Base-by-base conservation (phyloP, 805 yeast genomes). In the Cyberlindnera xylosilytica region DNA sequence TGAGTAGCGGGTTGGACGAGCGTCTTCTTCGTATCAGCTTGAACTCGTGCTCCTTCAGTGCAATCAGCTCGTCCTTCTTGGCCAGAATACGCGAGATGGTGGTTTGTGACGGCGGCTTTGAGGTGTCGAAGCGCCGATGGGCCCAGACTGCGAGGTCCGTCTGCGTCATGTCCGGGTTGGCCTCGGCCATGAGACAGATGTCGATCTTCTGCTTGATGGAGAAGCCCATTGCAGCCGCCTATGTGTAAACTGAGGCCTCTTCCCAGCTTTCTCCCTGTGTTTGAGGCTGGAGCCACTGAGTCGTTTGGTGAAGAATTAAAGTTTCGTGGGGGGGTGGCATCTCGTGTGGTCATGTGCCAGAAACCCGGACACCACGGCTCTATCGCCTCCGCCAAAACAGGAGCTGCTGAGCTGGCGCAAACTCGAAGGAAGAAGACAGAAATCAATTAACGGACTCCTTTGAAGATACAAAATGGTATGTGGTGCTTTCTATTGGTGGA, bases 141-240 rank as follows among this genome's bases (percentile, higher is more conserved):
- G 85, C 85, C 87, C 87, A 81, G 36, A 64, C 59, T 1, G 86
- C 87, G 36, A 81, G 58, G 47, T 81, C 84, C 11, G 70, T 66
- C 57, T 81, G 87, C 3, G 85, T 81, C 86, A 81, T 78, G 20
- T 72, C 72, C 2, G 85, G 85, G 46, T 78, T 74, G n/a, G 81
- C 67, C 58, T 79, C 85, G 6, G 83, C 76, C 71, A 79, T 78
- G 32, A 80, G 72, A 50, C 85, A 81, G 41, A 81, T 78, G 50
- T 79, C 84, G 35, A 79, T 79, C 60, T 81, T 77, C 51, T 81
- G 85, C 55, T 74, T 74, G 47, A 76, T 72, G 6, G 78, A 74
- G 52, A 73, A 76, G 12, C 81, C 82, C 82, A 78, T 76, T 22
- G 26, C 26, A 26, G 23, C 22, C n/a, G n/a, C n/a, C 6, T 26